These are phyloP conservation scores for Fomitopsis schrenkii DNA, from an alignment of 1,284 basidiomycete genomes.

Conservation along the genomic window DNA sequence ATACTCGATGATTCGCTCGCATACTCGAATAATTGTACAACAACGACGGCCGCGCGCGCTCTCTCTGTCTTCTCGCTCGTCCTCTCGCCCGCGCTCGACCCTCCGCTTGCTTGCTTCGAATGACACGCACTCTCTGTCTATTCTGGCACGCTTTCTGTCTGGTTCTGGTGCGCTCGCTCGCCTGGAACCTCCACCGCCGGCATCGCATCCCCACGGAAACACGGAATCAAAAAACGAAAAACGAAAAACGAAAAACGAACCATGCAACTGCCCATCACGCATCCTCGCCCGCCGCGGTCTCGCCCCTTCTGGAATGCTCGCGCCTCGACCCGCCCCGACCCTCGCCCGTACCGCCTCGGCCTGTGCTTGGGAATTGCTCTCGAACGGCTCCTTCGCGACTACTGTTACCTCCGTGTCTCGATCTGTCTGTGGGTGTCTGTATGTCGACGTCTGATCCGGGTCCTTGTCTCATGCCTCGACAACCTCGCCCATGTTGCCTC, in stretches of 20 bases:
- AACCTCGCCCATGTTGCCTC: too few relatives aligned
- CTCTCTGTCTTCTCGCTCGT: not conserved
- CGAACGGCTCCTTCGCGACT: not conserved
- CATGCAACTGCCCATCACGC: not conserved
- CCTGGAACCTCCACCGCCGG: not conserved
- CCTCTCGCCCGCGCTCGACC: not conserved
- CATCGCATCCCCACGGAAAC: not conserved
- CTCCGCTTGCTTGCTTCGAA: not conserved
- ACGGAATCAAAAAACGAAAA: not conserved
- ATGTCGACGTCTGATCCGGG: too few relatives aligned
- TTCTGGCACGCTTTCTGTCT: not conserved
- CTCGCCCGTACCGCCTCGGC: not conserved
- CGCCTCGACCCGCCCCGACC: constrained; percentile 1
- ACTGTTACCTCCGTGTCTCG: not conserved
- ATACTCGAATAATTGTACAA: constrained; percentile 1
- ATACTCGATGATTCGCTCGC: constrained; percentile 4
- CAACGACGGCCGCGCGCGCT: not conserved
- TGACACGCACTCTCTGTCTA: not conserved
- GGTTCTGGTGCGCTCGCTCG: not conserved
- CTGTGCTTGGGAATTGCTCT: constrained; percentile 5
- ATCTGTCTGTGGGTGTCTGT: too few relatives aligned
- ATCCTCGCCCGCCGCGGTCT: not conserved
- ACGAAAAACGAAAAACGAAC: not conserved
- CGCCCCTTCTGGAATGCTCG: constrained; percentile 1
- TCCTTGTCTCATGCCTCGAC: too few relatives aligned